Base-by-base conservation (phyloP, 2,329 filamentous ascomycete genomes). In the Pseudohalonectria lignicola region DNA sequence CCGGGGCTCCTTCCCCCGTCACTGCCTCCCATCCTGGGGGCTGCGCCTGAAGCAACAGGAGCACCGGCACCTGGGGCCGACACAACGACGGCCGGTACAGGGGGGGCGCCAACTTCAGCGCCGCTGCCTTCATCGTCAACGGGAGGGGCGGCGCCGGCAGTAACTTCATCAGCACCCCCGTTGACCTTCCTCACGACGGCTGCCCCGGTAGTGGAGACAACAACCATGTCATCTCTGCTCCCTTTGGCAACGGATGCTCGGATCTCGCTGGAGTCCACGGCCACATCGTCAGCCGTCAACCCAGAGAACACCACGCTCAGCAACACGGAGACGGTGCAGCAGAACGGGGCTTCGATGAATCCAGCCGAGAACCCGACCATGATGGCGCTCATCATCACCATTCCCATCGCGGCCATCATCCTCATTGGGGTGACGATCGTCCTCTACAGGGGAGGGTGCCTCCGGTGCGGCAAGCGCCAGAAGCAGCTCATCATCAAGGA, bases 281-380 rank as follows among this genome's bases (percentile, higher is more conserved):
- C 23, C 23, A 26, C 23, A 26, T 26, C 23, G 23, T 12, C 12
- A 26, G 23, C 23, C n/a, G n/a, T n/a, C n/a, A n/a, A n/a, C n/a
- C n/a, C n/a, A n/a, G n/a, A n/a, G n/a, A n/a, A n/a, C n/a, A n/a
- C n/a, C n/a, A n/a, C n/a, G n/a, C n/a, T n/a, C n/a, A n/a, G n/a
- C n/a, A n/a, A n/a, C n/a, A n/a, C n/a, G 23, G 23, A 26, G 23
- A 26, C 23, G 23, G 23, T 23, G 21, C 20, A 21, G 29, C 36
- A 38, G 36, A 17, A n/a, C 34, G 13, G 16, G 2, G 21, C 16
- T 10, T 28, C 26, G 4, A 25, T 38, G 36, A 30, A 38, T 30
- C 36, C 36, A 13, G 17, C 19, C 36, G 26, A 33, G 36, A 38
- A 38, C 36, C 30, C 36, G 20, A 32, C 31, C 30, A 38, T 38